Evolutionary conservation across 345 rosid genomes (phyloP), one percentile per base, ranked within the genome.

Genomic region (Arabis alpina): DNA sequence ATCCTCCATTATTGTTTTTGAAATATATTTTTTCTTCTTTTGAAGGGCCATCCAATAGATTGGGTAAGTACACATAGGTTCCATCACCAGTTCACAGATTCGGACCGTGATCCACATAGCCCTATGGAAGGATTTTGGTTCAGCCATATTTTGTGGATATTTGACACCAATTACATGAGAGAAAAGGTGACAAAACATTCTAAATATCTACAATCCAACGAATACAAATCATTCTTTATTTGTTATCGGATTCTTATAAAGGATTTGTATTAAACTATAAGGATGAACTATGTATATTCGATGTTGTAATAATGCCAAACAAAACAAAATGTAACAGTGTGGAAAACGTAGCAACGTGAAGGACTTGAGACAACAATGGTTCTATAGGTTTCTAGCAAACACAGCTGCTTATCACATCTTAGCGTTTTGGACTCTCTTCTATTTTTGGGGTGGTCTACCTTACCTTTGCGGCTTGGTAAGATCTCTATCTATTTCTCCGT

Each of bases 401-500:
- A 86, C 94, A 6, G 81, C 82, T 79, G 44, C 82, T 63, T 60
- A 83, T 25, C 98, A 90, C 78, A 83, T 91, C 50, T 37, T 81
- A 70, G 79, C 83, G 4, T 72, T 86, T 34, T 96, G 82, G 55
- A 61, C 60, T 58, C 58, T 87, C 66, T 74, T 90, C 24, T 86
- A 80, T 74, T 68, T 83, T 10, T 19, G 68, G 25, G 97, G 96
- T 16, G 97, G 92, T 27, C 68, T 89, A 49, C 88, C 96, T 44
- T 92, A 83, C 82, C 70, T 92, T 8, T 93, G 97, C 87, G 98
- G 96, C 67, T 86, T 90, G 97, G 98, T 93, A 70, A 77, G 78
- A 39, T 28, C 19, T 65, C n/a, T 41, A 19, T 52, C 39, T 36
- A 32, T 32, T 32, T 30, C 6, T 28, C 7, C 6, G 36, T 6